Conservation (phyloP, 371 early-diverging fungal genomes). For the Mucor mucedo region DNA sequence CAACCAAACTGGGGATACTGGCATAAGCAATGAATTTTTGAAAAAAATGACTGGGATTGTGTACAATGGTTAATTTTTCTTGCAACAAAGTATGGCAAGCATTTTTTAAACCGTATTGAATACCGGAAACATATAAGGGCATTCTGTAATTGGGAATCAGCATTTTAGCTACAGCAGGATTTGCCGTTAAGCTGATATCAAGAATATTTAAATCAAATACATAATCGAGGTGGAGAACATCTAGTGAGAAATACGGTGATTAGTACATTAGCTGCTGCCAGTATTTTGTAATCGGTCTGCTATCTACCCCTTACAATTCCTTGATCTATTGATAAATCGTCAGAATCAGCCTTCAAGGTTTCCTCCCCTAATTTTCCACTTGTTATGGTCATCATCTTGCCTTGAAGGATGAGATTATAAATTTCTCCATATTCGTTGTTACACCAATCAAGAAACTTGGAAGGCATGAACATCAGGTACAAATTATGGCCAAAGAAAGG, state of each 20-base stretch:
- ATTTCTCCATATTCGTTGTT: constrained; percentile 39
- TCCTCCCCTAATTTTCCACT: constrained; percentile 38
- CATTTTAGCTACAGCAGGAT: constrained; percentile 31
- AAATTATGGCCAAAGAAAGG: constrained; percentile 44
- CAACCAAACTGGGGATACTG: constrained; percentile 43
- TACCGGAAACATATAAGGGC: constrained; percentile 21
- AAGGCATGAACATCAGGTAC: constrained; percentile 27
- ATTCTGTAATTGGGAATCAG: constrained; percentile 25
- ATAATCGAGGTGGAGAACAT: constrained; percentile 39
- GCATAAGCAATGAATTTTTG: constrained; percentile 44
- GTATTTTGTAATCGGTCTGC: too few relatives aligned
- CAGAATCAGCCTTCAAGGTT: constrained; percentile 30
- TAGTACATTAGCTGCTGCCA: too few relatives aligned
- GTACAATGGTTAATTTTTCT: constrained; percentile 9
- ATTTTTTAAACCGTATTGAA: constrained; percentile 30
- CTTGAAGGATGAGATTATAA: constrained; percentile 32
- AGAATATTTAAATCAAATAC: constrained; percentile 29
- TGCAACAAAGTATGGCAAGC: constrained; percentile 22
- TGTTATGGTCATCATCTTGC: constrained; percentile 30
- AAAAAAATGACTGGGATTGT: constrained; percentile 30
- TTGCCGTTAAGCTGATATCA: constrained; percentile 34
- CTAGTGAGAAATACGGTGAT: constrained; percentile 10
- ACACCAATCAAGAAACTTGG: constrained; percentile 46
- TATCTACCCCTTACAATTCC: constrained; percentile 36
- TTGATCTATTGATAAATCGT: constrained; percentile 34